Conservation (phyloP, 2,329 filamentous ascomycete species). For the Trichophyton simii region DNA sequence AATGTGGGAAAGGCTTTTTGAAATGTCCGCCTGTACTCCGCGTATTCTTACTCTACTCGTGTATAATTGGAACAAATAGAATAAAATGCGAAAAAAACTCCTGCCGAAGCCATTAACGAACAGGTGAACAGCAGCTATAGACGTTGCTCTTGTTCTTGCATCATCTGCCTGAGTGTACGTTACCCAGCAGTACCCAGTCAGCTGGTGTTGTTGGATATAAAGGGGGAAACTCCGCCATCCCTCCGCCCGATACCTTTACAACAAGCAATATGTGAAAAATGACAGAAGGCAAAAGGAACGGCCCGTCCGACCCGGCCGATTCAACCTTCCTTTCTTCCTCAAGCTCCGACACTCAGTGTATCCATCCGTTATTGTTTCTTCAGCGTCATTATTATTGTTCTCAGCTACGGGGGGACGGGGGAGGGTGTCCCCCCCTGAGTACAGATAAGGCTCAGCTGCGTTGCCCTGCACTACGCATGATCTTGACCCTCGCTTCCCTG, state of each 20-base stretch:
- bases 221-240: background rate
- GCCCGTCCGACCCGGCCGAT: background rate
- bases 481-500: background rate
- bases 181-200: no score
- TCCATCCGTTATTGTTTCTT: background rate
- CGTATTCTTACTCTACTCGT: slow-evolving; percentile 2
- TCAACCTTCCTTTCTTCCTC: background rate
- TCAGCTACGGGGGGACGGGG: background rate
- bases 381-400: background rate
- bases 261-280: background rate
- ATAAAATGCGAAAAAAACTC: background rate
- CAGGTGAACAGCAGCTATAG: background rate
- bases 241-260: background rate
- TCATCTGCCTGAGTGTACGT: no score
- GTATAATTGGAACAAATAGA: slow-evolving; percentile 3
- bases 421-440: background rate
- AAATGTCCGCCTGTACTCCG: background rate
- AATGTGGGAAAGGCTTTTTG: background rate
- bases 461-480: background rate
- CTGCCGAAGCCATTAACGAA: background rate
- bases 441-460: background rate
- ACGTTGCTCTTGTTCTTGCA: background rate
- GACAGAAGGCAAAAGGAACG: background rate
- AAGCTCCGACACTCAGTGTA: no score
- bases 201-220: background rate